Evolutionary conservation across 305 asterid species (phyloP).

Genomic region (Fraxinus baroniana): DNA sequence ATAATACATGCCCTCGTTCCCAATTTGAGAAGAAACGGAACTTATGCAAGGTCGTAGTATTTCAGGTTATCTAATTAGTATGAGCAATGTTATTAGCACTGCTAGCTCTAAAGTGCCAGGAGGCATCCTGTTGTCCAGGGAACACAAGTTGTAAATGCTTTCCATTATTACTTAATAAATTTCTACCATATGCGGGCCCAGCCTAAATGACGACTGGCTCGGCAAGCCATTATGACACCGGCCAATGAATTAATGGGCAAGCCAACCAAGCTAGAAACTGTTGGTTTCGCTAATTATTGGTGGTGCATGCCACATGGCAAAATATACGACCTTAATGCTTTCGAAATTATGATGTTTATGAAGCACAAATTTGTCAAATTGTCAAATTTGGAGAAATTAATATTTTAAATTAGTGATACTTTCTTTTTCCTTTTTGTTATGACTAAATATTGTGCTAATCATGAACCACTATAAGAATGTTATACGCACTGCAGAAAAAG

Average conservation of each 20-base stretch:
- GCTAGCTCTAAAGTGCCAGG: background rate
- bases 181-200: background rate
- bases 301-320: background rate
- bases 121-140: background rate
- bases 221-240: background rate
- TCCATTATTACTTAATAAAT: background rate
- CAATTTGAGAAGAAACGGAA: background rate
- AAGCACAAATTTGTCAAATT: background rate
- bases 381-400: background rate
- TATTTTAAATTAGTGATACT: background rate
- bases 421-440: background rate
- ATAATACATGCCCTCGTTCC: background rate
- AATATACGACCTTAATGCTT: background rate
- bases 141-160: background rate
- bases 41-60: background rate
- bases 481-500: background rate
- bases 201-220: background rate
- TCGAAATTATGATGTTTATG: background rate
- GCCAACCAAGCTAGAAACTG: background rate
- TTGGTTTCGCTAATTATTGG: background rate
- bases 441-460: background rate
- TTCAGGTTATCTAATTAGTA: background rate
- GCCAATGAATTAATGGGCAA: background rate
- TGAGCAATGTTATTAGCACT: background rate
- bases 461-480: background rate